Evolutionary conservation across 1,284 basidiomycete genomes (phyloP), one percentile per base, ranked within the genome.

Genomic region (Ceratobasidium sp.): DNA sequence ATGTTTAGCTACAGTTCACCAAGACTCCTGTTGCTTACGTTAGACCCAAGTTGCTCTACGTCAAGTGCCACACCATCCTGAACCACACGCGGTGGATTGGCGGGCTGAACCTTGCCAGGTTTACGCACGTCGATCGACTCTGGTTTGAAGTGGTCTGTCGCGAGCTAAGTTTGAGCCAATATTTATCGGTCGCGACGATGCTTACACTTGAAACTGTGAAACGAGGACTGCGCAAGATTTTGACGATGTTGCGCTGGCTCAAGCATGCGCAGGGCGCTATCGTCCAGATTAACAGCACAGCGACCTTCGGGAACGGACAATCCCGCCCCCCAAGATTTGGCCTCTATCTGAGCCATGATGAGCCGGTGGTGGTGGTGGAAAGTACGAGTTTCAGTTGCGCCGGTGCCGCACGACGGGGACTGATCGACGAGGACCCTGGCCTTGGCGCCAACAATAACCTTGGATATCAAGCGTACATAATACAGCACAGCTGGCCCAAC

Each of bases 41-140:
- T 69, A 35, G 66, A 44, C 4, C 66, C 66, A 18, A 57, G 23
- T 26, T 57, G 54, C 35, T 69, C 66, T n/a, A 69, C 66, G 26
- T 69, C 66, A 44, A 69, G 66, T 57, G 66, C 66, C 66, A 57
- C 52, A 16, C 66, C 66, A 55, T 57, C 66, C 61, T 63, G 61
- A 43, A 57, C 54, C 23, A 57, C 66, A 41, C 66, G 66, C 26
- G 66, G 66, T 11, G 66, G 66, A 43, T 69, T 69, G 47, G 66
- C 52, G 30, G 54, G 18, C 26, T 55, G 66, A 13, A 69, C 66
- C 41, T 57, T 69, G 52, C 66, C 66, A 44, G 66, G 41, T 69
- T 69, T 69, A 23, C 66, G 66, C 38, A 69, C 66, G 23, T 69
- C 66, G 35, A 69, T 69, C 14, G 66, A 69, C 66, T 69, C 66